phyloP scores from a whole-genome alignment of 2,329 filamentous ascomycete species.

The Calonectria montana region DNA sequence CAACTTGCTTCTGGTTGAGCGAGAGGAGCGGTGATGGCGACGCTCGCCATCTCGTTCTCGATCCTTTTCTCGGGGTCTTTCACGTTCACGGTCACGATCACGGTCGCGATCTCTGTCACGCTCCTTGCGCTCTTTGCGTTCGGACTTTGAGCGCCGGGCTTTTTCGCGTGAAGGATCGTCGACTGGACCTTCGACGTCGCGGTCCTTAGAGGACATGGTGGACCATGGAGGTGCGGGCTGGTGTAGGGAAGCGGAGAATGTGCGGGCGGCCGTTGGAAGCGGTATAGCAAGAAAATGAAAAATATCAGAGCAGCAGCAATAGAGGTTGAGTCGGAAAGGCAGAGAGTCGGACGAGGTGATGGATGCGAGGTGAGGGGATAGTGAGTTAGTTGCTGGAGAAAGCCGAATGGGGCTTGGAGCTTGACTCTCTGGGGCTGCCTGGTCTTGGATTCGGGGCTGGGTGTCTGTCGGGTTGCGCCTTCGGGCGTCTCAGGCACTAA shows the following conservation, averaged over 20 bases:
- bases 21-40: slow-evolving; percentile 53
- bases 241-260: background rate
- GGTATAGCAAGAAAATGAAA: slow-evolving; percentile 13
- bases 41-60: slow-evolving; percentile 49
- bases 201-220: slow-evolving; percentile 56
- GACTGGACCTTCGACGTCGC: slow-evolving; percentile 52
- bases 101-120: slow-evolving; percentile 45
- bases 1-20: slow-evolving; percentile 55
- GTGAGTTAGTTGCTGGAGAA: slow-evolving; percentile 28
- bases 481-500: slow-evolving; percentile 22
- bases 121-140: slow-evolving; percentile 51
- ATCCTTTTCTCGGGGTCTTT: background rate
- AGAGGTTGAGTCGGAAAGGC: slow-evolving; percentile 26
- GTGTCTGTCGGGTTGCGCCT: slow-evolving; percentile 9
- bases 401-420: slow-evolving; percentile 35
- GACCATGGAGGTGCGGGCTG: slow-evolving; percentile 40
- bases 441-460: slow-evolving; percentile 17
- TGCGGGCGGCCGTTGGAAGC: slow-evolving; percentile 10
- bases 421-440: slow-evolving; percentile 15
- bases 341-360: slow-evolving; percentile 33
- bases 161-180: slow-evolving; percentile 55
- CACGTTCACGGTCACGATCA: slow-evolving; percentile 43
- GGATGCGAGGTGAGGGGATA: slow-evolving; percentile 37
- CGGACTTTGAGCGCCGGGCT: slow-evolving; percentile 52
- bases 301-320: background rate